Conservation (phyloP, 371 early-diverging fungal species). For the Mortierella sp. region DNA sequence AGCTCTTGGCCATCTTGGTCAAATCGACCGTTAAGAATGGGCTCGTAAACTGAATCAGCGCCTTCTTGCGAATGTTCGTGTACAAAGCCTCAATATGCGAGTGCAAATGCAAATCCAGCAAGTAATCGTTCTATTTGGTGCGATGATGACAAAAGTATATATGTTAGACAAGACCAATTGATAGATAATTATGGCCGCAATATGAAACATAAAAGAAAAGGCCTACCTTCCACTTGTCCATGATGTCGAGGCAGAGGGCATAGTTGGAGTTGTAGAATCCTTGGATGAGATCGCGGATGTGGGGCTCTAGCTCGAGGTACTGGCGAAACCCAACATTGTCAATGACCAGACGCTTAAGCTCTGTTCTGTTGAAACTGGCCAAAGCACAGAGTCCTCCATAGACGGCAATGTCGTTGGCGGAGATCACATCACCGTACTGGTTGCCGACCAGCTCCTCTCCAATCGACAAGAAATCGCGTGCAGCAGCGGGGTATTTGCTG, state of each 20-base stretch:
- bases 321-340: constrained; percentile 82
- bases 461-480: constrained; percentile 75
- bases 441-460: constrained; percentile 66
- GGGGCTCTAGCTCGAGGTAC: constrained; percentile 87
- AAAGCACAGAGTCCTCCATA: constrained; percentile 88
- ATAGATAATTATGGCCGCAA: not conserved
- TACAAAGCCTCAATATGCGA: constrained; percentile 76
- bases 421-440: constrained; percentile 67
- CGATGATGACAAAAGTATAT: not conserved
- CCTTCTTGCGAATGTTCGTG: constrained; percentile 79
- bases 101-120: constrained; percentile 82
- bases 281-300: constrained; percentile 76
- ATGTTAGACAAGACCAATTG: not conserved
- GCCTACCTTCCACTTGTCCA: constrained; percentile 68
- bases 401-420: constrained; percentile 87
- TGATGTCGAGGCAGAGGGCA: constrained; percentile 71
- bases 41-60: constrained; percentile 85
- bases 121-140: constrained; percentile 67
- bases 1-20: constrained; percentile 82
- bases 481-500: constrained; percentile 72
- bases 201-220: not conserved
- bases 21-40: constrained; percentile 87
- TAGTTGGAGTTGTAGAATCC: constrained; percentile 87
- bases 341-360: constrained; percentile 76
- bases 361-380: constrained; percentile 81